Evolutionary conservation across 2,329 filamentous ascomycete species (phyloP), one percentile per base, ranked within the genome.

Genomic region (Eurotiales sp.): DNA sequence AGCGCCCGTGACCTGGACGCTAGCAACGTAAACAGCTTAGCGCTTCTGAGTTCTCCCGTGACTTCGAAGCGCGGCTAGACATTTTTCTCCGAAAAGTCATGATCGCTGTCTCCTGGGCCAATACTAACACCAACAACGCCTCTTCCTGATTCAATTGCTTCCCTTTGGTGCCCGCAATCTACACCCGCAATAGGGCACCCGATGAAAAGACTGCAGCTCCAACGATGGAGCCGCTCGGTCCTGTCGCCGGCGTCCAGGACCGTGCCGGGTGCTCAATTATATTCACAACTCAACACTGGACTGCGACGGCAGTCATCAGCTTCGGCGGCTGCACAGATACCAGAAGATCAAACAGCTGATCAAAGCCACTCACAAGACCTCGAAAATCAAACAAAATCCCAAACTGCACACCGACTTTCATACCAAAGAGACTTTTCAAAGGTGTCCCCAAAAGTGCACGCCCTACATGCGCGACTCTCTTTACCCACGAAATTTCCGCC

Each of bases 381-480:
- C 12, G 23, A 30, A 59, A 56, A 64, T 55, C 57, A 61, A 54
- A 60, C 60, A 61, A 58, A 65, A 61, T 57, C 63, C 52, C 62
- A 66, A n/a, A n/a, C n/a, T n/a, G n/a, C n/a, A n/a, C n/a, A n/a
- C n/a, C n/a, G n/a, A n/a, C n/a, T n/a, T n/a, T n/a, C n/a, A 58
- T 68, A 72, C 51, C 69, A 81, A 50, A 83, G 84, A 58, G 74
- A 80, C 61, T 78, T 79, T 58, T 87, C 90, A 39, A 73, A 78
- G 54, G 71, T 77, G 58, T 97, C 92, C 42, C 85, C 90, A 56
- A 97, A 96, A 76, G 86, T 99, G 61, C 85, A 90, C 57, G 91
- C 93, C 58, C 83, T 99, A 41, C 91, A 96, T 71, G 89, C 91
- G 61, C 88, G 93, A 70, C 82, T 99, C 55, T 83, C 84, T 36